A percentile compares a stretch with the other conserved stretches of the same genome.
phyloP scores from a whole-genome alignment of 2,329 filamentous ascomycete genomes.

The Trichoderma breve region DNA sequence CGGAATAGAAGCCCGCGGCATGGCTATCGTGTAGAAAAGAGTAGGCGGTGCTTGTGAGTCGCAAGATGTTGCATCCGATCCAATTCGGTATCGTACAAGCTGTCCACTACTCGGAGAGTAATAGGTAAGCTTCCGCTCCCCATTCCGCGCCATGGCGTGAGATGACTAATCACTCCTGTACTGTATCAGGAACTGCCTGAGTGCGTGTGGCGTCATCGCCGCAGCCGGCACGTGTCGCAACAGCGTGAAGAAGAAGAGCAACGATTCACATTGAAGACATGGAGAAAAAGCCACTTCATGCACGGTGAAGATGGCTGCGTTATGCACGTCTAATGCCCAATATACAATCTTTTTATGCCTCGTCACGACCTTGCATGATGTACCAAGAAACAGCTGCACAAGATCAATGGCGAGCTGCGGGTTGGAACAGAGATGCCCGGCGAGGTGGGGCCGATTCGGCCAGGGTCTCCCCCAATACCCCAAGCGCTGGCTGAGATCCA shows the following conservation, averaged over 20 bases:
- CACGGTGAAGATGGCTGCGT: neutral
- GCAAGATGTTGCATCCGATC: constrained; percentile 14
- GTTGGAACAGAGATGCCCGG: neutral
- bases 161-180: constrained; percentile 3
- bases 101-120: constrained; percentile 19
- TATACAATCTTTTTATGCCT: neutral
- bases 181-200: constrained; percentile 2
- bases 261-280: neutral
- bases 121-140: constrained; percentile 8
- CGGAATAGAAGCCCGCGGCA: constrained; percentile 28
- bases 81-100: constrained; percentile 17
- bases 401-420: neutral
- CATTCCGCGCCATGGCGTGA: neutral
- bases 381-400: neutral
- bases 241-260: neutral
- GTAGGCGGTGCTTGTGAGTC: neutral
- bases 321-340: neutral
- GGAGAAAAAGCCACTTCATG: neutral
- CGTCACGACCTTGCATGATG: neutral
- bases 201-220: neutral
- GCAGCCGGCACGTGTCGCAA: neutral
- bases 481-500: neutral
- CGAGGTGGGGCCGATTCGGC: constrained; percentile 2
- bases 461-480: neutral
- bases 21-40: constrained; percentile 25